phyloP scores from a whole-genome alignment of 2,329 filamentous ascomycete species.

The Ophiognomonia clavigignenti-juglandacearum region DNA sequence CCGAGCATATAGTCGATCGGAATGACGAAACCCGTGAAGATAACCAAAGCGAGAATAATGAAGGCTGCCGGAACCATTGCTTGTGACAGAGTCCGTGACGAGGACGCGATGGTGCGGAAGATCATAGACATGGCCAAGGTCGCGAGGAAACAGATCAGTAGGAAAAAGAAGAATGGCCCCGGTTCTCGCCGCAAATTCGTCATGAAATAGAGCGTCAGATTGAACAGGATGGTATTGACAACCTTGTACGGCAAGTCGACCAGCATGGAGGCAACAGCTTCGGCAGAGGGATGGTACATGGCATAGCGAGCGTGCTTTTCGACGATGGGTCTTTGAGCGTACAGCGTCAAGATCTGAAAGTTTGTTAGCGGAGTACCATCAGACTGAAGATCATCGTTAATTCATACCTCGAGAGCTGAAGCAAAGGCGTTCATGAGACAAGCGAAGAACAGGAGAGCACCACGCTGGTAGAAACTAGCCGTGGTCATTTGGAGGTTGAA shows the following conservation, averaged over 20 bases:
- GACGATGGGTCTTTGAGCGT: constrained; percentile 84
- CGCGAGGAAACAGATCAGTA: constrained; percentile 68
- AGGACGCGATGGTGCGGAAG: constrained; percentile 75
- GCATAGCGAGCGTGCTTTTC: constrained; percentile 86
- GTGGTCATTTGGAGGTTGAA: constrained; percentile 67
- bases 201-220: constrained; percentile 81
- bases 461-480: constrained; percentile 71
- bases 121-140: constrained; percentile 81
- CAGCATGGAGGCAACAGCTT: constrained; percentile 83
- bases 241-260: constrained; percentile 83
- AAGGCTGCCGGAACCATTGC: constrained; percentile 57
- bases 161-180: constrained; percentile 79
- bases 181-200: constrained; percentile 70
- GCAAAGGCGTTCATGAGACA: constrained; percentile 82
- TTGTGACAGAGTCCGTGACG: constrained; percentile 65
- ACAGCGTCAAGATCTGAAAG: constrained; percentile 71
- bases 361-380: neutral
- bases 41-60: constrained; percentile 62
- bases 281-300: constrained; percentile 82
- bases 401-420: constrained; percentile 63
- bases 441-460: constrained; percentile 81
- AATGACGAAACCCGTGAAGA: constrained; percentile 66
- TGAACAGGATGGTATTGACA: constrained; percentile 69
- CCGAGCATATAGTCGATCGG: constrained; percentile 65
- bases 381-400: fast-evolving